Percentiles rank a stretch among this genome's conserved stretches.
Evolutionary conservation across 257 asterid species (phyloP).

Genomic region (Solanum sejunctum): DNA sequence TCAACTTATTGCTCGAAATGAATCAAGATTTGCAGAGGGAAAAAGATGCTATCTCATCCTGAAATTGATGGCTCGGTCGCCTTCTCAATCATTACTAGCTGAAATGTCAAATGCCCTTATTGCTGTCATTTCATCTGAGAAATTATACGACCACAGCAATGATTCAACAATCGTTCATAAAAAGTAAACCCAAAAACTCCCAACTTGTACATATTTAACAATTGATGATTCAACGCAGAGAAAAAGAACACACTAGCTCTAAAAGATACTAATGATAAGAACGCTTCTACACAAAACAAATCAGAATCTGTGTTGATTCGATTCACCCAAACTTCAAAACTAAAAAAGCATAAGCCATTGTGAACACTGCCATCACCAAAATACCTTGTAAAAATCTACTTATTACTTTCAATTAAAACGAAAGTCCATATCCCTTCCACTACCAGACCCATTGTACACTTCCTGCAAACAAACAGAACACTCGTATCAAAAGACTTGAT

Average conservation of each 20-base stretch:
- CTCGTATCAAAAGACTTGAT: not conserved
- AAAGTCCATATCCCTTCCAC: slow-evolving; percentile 6
- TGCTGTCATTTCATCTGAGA: not conserved
- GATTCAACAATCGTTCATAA: not conserved
- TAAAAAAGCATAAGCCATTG: not conserved
- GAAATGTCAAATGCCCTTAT: not conserved
- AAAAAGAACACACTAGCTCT: not conserved
- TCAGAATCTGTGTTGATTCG: not conserved
- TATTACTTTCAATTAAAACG: not conserved
- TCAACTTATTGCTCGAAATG: not conserved
- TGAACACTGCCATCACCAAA: not conserved
- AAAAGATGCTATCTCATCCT: not conserved
- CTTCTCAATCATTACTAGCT: not conserved
- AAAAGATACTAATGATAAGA: not conserved
- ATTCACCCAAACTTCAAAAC: not conserved
- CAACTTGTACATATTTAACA: not conserved
- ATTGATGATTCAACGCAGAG: not conserved
- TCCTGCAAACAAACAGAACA: not conserved
- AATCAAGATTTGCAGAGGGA: too few relatives aligned
- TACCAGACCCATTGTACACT: not conserved
- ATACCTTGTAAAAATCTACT: not conserved
- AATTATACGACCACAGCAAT: not conserved
- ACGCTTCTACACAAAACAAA: not conserved
- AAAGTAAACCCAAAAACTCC: not conserved
- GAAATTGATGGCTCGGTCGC: not conserved